Evolutionary conservation across 495 filamentous ascomycete genomes (phyloP), one percentile per base, ranked within the genome.

Genomic region (Cetradonia linearis): DNA sequence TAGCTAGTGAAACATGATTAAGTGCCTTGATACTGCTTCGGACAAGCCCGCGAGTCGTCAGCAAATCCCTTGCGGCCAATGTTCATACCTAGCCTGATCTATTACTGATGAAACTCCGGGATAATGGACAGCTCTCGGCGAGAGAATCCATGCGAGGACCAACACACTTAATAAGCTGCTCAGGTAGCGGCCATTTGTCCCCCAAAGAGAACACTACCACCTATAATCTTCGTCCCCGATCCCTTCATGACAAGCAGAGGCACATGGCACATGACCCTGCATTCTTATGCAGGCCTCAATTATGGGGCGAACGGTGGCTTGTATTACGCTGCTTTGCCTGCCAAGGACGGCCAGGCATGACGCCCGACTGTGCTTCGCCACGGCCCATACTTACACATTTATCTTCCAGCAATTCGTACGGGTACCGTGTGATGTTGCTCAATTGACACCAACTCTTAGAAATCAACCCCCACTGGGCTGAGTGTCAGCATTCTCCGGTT

Each of bases 131-230:
- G 2, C 9, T 6, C 28, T 23, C 25, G 48, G 30, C 48, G 25
- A 52, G 30, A 3, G 13, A 52, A n/a, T 33, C 20, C 8, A 10
- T 9, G 42, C 42, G n/a, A 46, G 25, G 42, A n/a, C 20, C 8
- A 25, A 25, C 25, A n/a, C n/a, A n/a, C 2, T 1, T 46, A n/a
- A n/a, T n/a, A n/a, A n/a, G n/a, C n/a, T n/a, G n/a, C n/a, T n/a
- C n/a, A n/a, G n/a, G n/a, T 46, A 20, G 42, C 42, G 42, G 42
- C 42, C 42, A 46, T 20, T 46, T 46, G 42, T 46, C 42, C 42
- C 42, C 40, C 42, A 0, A 10, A 10, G 9, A 10, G 8, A 46
- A 46, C 20, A 46, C 20, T 23, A 5, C 20, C 42, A 20, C n/a
- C 20, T 46, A 20, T 46, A 25, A 25, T 23, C 9, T 20, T 23